phyloP scores from a whole-genome alignment of 1,284 basidiomycete species.

The Moesziomyces globuligerus region DNA sequence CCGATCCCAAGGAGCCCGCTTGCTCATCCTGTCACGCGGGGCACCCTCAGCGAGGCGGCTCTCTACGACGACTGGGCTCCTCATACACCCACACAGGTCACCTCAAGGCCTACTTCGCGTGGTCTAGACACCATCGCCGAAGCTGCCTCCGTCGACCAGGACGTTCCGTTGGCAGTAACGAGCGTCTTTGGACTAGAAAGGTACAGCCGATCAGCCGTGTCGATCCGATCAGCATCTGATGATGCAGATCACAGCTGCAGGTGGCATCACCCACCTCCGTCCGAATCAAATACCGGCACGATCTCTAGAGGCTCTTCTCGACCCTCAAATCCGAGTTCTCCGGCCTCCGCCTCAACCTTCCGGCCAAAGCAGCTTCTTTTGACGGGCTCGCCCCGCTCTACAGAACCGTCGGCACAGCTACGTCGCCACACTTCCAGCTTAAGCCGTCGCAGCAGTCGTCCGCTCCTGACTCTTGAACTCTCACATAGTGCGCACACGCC shows the following conservation, averaged over 20 bases:
- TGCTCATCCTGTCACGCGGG: not conserved
- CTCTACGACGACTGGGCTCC: not conserved
- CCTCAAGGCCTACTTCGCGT: constrained; percentile 5
- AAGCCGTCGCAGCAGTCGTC: not conserved
- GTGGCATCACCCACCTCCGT: not conserved
- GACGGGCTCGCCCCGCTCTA: not conserved
- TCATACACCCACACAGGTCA: not conserved
- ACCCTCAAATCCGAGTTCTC: not conserved
- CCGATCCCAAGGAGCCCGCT: not conserved
- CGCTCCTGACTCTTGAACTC: not conserved
- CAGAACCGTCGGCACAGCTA: not conserved
- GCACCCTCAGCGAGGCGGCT: not conserved
- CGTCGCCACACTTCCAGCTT: not conserved
- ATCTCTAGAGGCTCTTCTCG: constrained; percentile 4
- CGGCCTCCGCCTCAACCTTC: not conserved
- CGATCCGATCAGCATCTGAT: not conserved
- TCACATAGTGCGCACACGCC: not conserved
- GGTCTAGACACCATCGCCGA: constrained; percentile 17
- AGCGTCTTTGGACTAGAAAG: constrained; percentile 9
- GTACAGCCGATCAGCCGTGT: constrained; percentile 8
- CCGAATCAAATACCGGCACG: not conserved
- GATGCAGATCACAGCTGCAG: not conserved
- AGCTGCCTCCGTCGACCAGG: constrained; percentile 7
- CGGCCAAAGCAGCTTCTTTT: constrained; percentile 18
- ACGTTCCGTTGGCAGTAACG: constrained; percentile 3